Evolutionary conservation across 2,329 filamentous ascomycete genomes (phyloP), one percentile per base, ranked within the genome.

Genomic region (Fusarium tanahbumbuense): DNA sequence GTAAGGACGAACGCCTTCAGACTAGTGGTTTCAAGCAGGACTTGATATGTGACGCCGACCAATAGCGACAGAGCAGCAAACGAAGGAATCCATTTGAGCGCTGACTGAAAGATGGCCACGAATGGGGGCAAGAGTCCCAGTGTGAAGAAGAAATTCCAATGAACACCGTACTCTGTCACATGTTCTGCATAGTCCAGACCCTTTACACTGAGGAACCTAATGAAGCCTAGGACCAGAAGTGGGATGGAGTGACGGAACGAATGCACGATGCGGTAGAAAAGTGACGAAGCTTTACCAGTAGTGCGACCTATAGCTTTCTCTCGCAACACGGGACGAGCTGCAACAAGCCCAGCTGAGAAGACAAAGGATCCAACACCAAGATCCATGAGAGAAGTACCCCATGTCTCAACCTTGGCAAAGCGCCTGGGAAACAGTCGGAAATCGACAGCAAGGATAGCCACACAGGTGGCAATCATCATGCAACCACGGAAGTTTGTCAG

Each of bases 141-240:
- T 0, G 96, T 99, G 81, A 98, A 98, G 86, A 99, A 99, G 81
- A 99, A 99, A 80, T 99, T 99, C 96, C 96, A 99, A 80, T 99
- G 96, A 12, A 99, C 93, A 45, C 96, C 96, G 77, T 99, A 99
- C 78, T 99, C 96, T 16, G 93, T 94, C 62, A 98, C 93, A 82
- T 99, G 96, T 79, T 99, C 96, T 5, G 94, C 94, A 78, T 99
- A 99, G 78, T 98, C 94, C 30, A 98, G 84, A 9, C 93, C 93
- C 81, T 99, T 99, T 77, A 98, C 94, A 73, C 91, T 97, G 71
- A 93, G 89, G 25, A 98, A 86, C 25, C 96, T 89, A 58, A 97
- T 84, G 25, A 96, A 78, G 16, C 96, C 96, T 7, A 99, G 85
- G 3, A 91, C 83, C 22, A 98, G 82, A 8, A 99, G 85, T 2